phyloP scores from a whole-genome alignment of 78 protist species.

The Chrysochromulina tobinii region DNA sequence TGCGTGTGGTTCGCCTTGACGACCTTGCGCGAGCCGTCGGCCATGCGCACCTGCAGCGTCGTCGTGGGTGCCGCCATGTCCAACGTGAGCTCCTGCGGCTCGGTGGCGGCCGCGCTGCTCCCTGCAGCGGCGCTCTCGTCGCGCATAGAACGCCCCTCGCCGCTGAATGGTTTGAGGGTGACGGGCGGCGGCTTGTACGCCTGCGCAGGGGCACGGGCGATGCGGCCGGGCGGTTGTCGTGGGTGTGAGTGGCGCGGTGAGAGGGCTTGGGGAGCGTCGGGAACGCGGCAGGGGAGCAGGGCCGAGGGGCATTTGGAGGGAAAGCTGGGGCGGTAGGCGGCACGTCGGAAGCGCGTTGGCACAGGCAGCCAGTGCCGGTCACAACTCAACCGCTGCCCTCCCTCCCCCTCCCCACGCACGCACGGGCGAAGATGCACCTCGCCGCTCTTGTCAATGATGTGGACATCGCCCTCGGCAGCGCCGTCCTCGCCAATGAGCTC shows the following conservation, averaged over 20 bases:
- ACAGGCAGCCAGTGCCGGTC: too few species aligned
- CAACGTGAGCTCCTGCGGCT: background rate
- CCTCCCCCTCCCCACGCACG: too few species aligned
- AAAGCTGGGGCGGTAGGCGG: too few species aligned
- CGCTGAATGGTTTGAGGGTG: background rate
- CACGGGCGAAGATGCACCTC: background rate
- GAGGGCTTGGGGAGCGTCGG: background rate
- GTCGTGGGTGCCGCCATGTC: conserved; percentile 19
- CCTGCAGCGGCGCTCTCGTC: background rate
- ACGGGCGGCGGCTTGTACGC: conserved; percentile 20
- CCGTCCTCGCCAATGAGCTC: background rate
- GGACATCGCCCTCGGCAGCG: background rate
- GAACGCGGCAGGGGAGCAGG: too few species aligned
- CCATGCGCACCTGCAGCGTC: background rate
- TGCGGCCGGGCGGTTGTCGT: background rate
- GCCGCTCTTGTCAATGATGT: background rate
- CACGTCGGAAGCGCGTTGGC: too few species aligned
- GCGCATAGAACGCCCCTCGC: conserved; percentile 6
- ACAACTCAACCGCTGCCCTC: too few species aligned
- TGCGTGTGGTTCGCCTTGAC: background rate
- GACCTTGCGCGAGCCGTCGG: background rate
- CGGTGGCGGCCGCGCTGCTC: background rate
- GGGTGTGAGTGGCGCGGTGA: background rate
- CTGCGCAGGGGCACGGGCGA: background rate
- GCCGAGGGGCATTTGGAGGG: too few species aligned